Evolutionary conservation across 805 yeast genomes (phyloP).

Genomic region (Candida anglica): DNA sequence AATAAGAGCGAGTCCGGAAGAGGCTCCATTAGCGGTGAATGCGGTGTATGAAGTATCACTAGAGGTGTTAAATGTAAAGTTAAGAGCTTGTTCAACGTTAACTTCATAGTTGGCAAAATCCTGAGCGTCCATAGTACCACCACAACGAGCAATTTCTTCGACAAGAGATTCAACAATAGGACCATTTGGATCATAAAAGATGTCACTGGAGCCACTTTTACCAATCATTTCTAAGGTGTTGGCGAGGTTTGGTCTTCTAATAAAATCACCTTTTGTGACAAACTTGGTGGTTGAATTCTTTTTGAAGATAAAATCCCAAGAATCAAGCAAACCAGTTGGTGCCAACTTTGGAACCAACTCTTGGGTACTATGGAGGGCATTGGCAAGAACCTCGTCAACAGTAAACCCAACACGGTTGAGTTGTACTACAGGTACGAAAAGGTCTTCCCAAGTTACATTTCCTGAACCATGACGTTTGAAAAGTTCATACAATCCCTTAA

Average conservation of each 20-base stretch:
- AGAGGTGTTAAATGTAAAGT: slow-evolving; percentile 12
- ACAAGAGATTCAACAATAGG: slow-evolving; percentile 65
- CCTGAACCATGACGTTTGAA: slow-evolving; percentile 66
- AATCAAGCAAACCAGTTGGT: slow-evolving; percentile 13
- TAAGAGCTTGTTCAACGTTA: slow-evolving; percentile 31
- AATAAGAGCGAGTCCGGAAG: slow-evolving; percentile 78
- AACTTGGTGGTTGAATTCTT: slow-evolving; percentile 18
- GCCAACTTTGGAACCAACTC: slow-evolving; percentile 20
- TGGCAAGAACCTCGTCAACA: slow-evolving; percentile 19
- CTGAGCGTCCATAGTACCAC: slow-evolving; percentile 62
- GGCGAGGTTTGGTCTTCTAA: slow-evolving; percentile 61
- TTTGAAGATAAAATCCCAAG: slow-evolving; percentile 57
- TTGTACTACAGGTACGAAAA: slow-evolving; percentile 71
- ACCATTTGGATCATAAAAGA: slow-evolving; percentile 82
- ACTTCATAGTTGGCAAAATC: slow-evolving; percentile 68
- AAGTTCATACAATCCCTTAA: slow-evolving; percentile 73
- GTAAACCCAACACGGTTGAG: slow-evolving; percentile 63
- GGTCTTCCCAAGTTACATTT: slow-evolving; percentile 61
- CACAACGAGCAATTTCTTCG: slow-evolving; percentile 42
- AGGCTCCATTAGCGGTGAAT: slow-evolving; percentile 60
- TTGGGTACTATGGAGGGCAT: slow-evolving; percentile 25
- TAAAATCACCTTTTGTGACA: slow-evolving; percentile 52
- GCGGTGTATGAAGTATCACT: slow-evolving; percentile 16
- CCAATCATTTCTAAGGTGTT: slow-evolving; percentile 67
- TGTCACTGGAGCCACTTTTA: slow-evolving; percentile 66